Evolutionary conservation across 2,329 filamentous ascomycete genomes (phyloP).

Genomic region (Pseudopyrenochaeta lycopersici): DNA sequence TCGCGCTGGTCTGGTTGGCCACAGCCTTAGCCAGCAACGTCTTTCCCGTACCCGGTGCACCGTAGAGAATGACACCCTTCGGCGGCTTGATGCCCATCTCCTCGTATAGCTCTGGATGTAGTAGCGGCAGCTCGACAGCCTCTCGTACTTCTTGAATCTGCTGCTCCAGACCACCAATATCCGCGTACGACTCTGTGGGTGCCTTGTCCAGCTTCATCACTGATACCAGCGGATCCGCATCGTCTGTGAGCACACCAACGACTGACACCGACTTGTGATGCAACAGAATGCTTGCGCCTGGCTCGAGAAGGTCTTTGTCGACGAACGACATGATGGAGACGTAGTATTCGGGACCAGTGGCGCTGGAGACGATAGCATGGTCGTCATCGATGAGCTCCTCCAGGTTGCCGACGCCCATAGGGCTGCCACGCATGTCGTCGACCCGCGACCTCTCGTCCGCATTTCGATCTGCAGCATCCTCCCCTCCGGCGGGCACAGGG

Average conservation of each 20-base stretch:
- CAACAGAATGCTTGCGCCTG: slow-evolving; percentile 91
- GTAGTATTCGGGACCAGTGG: slow-evolving; percentile 97
- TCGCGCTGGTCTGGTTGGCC: slow-evolving; percentile 98
- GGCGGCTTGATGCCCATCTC: slow-evolving; percentile 99
- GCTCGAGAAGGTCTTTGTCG: slow-evolving; percentile 97
- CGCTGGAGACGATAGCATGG: slow-evolving; percentile 97
- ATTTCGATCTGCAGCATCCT: slow-evolving; percentile 85
- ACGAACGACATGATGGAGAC: slow-evolving; percentile 99
- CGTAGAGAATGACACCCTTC: slow-evolving; percentile 99
- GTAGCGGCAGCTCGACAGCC: slow-evolving; percentile 91
- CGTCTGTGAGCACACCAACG: slow-evolving; percentile 95
- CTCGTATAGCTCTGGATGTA: slow-evolving; percentile 97
- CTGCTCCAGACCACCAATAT: slow-evolving; percentile 93
- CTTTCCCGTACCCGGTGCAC: slow-evolving; percentile 96
- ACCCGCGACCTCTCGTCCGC: slow-evolving; percentile 95
- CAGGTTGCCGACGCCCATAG: slow-evolving; percentile 96
- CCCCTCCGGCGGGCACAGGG: slow-evolving; percentile 66
- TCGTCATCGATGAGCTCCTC: slow-evolving; percentile 99
- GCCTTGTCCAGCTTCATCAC: slow-evolving; percentile 99
- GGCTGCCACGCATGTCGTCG: slow-evolving; percentile 97
- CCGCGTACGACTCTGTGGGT: slow-evolving; percentile 96
- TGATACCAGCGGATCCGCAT: slow-evolving; percentile 92
- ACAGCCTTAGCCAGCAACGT: slow-evolving; percentile 96
- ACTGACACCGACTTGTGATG: slow-evolving; percentile 99
- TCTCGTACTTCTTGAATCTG: slow-evolving; percentile 99